Conservation (phyloP, 2,329 filamentous ascomycete species). For the Thielaviopsis ethacetica region DNA sequence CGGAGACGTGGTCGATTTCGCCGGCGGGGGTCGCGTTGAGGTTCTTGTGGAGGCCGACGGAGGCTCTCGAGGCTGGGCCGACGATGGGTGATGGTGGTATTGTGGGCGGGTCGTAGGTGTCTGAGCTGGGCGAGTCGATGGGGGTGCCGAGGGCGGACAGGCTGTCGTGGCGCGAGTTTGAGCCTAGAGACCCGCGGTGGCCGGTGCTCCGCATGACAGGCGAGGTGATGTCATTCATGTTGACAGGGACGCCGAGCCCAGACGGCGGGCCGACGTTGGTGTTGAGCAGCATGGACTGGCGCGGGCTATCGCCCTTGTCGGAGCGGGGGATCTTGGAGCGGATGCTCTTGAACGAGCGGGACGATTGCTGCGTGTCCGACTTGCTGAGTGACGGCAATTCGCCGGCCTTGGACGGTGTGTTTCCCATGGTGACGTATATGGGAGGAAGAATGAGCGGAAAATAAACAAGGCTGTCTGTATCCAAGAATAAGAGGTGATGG, state of each 20-base stretch:
- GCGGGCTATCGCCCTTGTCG: constrained; percentile 62
- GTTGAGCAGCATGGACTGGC: constrained; percentile 53
- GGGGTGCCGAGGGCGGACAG: constrained; percentile 20
- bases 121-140: not conserved
- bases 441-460: not conserved
- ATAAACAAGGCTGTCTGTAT: not conserved
- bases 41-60: constrained; percentile 57
- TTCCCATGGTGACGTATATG: constrained; percentile 6
- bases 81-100: constrained; percentile 26
- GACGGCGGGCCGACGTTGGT: constrained; percentile 32
- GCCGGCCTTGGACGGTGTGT: constrained; percentile 6
- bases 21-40: constrained; percentile 70
- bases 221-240: constrained; percentile 36
- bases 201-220: constrained; percentile 27
- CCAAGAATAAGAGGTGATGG: not conserved
- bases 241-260: not conserved
- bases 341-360: constrained; percentile 69
- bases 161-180: constrained; percentile 21
- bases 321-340: constrained; percentile 76
- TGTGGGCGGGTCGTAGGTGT: constrained; percentile 7
- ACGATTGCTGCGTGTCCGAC: constrained; percentile 84
- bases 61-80: constrained; percentile 73
- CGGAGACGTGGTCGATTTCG: constrained; percentile 89
- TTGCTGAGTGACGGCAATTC: constrained; percentile 63
- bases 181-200: constrained; percentile 13